Evolutionary conservation across 1,139 yeast species (phyloP).

Genomic region (Diutina catenulata): DNA sequence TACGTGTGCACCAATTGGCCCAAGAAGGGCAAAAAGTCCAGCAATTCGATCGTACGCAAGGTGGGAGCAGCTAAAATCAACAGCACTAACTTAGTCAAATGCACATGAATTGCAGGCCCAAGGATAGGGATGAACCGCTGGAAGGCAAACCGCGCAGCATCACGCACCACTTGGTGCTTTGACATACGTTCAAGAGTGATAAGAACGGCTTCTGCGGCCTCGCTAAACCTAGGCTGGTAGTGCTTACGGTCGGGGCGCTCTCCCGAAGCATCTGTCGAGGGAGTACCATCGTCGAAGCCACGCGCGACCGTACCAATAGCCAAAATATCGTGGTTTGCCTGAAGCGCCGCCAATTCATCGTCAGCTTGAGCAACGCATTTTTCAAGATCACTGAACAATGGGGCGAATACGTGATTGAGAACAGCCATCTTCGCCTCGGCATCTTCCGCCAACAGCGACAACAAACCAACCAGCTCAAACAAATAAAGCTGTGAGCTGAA

Average conservation of each 20-base stretch:
- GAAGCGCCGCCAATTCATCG: conserved; percentile 25
- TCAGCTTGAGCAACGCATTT: conserved; percentile 37
- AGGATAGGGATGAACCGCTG: conserved; percentile 77
- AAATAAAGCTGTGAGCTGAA: conserved; percentile 74
- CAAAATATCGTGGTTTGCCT: conserved; percentile 78
- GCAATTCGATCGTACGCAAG: conserved; percentile 52
- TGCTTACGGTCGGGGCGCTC: too few relatives aligned
- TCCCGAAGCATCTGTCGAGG: too few relatives aligned
- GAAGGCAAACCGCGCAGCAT: conserved; percentile 76
- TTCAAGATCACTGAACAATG: conserved; percentile 71
- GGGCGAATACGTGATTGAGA: conserved; percentile 42
- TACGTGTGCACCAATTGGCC: conserved; percentile 82
- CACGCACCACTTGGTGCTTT: conserved; percentile 40
- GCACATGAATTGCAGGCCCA: conserved; percentile 31
- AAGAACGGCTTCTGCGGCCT: neutral
- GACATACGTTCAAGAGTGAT: neutral
- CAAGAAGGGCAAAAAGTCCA: conserved; percentile 73
- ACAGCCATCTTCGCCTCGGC: conserved; percentile 41
- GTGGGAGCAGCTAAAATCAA: conserved; percentile 59
- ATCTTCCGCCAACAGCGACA: conserved; percentile 36
- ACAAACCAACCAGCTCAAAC: conserved; percentile 69
- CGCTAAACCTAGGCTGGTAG: conserved; percentile 1
- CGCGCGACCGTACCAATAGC: conserved; percentile 85
- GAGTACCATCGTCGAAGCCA: conserved; percentile 53
- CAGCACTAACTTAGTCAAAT: conserved; percentile 63